Conservation (phyloP, 1,139 yeast genomes). For the Blastobotrys apis region DNA sequence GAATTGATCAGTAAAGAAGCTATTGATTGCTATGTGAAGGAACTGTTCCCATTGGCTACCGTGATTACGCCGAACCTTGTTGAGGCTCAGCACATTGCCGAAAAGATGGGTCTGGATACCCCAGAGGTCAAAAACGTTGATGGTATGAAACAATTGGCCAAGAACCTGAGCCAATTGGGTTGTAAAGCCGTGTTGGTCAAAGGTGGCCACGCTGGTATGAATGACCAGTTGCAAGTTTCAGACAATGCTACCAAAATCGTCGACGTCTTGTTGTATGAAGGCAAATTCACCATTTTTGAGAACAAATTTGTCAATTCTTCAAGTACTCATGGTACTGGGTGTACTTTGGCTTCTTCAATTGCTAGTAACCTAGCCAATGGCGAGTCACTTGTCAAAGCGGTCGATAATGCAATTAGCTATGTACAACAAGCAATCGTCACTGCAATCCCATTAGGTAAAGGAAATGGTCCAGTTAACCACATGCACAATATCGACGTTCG, state of each 20-base stretch:
- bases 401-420: conserved; percentile 56
- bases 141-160: conserved; percentile 44
- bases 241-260: conserved; percentile 36
- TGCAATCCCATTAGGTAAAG: conserved; percentile 45
- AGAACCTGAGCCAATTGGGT: conserved; percentile 42
- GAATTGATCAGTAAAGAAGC: conserved; percentile 48
- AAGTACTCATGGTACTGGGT: conserved; percentile 87
- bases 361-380: conserved; percentile 69
- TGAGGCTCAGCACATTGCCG: conserved; percentile 51
- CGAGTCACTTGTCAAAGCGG: conserved; percentile 43
- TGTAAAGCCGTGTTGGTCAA: conserved; percentile 62
- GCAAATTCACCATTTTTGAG: conserved; percentile 42
- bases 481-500: conserved; percentile 33
- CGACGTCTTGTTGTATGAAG: conserved; percentile 57
- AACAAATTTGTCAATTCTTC: conserved; percentile 48
- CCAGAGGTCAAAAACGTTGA: conserved; percentile 30
- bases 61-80: conserved; percentile 71
- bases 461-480: conserved; percentile 76
- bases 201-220: conserved; percentile 73
- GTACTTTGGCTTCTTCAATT: conserved; percentile 79
- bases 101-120: conserved; percentile 18
- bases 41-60: conserved; percentile 53
- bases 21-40: conserved; percentile 42
- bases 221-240: conserved; percentile 20
- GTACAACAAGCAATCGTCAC: conserved; percentile 60